These are phyloP conservation scores for Eucalyptus viminalis DNA, from an alignment of 345 rosid genomes.

Conservation along the genomic window DNA sequence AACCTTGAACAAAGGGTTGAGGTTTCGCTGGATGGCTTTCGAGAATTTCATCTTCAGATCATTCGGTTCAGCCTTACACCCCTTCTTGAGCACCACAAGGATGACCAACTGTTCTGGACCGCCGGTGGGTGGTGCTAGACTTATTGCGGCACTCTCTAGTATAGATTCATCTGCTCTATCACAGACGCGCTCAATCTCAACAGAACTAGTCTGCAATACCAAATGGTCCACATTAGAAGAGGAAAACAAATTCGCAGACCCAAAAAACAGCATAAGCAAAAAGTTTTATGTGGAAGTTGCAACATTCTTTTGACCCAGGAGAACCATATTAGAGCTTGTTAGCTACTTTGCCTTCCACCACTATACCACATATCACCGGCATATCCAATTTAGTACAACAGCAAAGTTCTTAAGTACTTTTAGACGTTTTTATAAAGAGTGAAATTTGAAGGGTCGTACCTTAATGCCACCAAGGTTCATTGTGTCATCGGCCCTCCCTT, in stretches of 20 bases:
- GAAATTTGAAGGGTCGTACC: conserved; percentile 12
- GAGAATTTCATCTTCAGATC: conserved; percentile 46
- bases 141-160: conserved; percentile 71
- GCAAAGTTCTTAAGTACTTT: not conserved
- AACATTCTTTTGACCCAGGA: not conserved
- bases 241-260: not conserved
- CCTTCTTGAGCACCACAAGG: conserved; percentile 55
- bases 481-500: conserved; percentile 95
- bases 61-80: conserved; percentile 18
- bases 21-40: conserved; percentile 50
- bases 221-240: not conserved
- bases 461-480: conserved; percentile 98
- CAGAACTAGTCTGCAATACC: conserved; percentile 55
- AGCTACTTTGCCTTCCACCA: not conserved
- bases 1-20: conserved; percentile 92
- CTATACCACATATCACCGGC: not conserved
- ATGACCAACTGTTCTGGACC: conserved; percentile 74
- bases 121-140: conserved; percentile 39
- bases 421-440: not conserved
- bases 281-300: not conserved
- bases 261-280: not conserved
- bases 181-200: conserved; percentile 81
- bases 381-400: not conserved
- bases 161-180: conserved; percentile 62
- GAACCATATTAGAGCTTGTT: not conserved